These are phyloP conservation scores for Plasmodium vivax DNA, from an alignment of 169 alveolate species.

Conservation along the genomic window DNA sequence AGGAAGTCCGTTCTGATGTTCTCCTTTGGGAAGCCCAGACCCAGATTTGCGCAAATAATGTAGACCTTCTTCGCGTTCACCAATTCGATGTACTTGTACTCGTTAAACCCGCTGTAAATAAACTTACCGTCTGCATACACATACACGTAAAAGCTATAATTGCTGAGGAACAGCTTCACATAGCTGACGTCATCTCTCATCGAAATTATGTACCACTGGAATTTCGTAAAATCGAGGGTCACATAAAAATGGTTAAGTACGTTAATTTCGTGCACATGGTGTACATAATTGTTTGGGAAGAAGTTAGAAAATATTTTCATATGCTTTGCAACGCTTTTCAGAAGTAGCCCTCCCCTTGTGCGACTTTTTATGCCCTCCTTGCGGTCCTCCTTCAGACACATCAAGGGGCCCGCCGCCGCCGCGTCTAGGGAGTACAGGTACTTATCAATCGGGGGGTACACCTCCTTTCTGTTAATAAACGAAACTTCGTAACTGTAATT, in stretches of 20 bases:
- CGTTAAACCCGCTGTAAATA: constrained; percentile 67
- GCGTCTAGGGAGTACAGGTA: constrained; percentile 46
- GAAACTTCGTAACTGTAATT: constrained; percentile 64
- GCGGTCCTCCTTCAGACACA: constrained; percentile 42
- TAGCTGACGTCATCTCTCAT: constrained; percentile 13
- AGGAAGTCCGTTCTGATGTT: constrained; percentile 56
- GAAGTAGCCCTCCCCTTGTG: constrained; percentile 4
- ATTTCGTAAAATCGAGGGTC: constrained; percentile 62
- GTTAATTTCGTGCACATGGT: constrained; percentile 40
- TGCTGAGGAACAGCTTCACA: constrained; percentile 56
- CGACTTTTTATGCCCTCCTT: background rate
- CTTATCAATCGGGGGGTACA: constrained; percentile 53
- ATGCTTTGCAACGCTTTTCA: constrained; percentile 23
- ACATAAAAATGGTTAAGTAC: constrained; percentile 57
- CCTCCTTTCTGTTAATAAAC: constrained; percentile 57
- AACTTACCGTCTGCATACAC: constrained; percentile 45
- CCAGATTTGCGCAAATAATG: constrained; percentile 69
- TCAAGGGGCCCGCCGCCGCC: constrained; percentile 36
- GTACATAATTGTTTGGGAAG: constrained; percentile 9
- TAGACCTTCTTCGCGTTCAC: constrained; percentile 34
- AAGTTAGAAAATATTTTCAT: constrained; percentile 16
- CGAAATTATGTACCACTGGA: constrained; percentile 58
- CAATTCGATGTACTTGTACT: constrained; percentile 53
- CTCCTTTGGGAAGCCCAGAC: constrained; percentile 60
- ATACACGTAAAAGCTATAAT: constrained; percentile 49